Conservation (phyloP, 352 stramenopile genomes). For the Thalassiosira ordinaria region DNA sequence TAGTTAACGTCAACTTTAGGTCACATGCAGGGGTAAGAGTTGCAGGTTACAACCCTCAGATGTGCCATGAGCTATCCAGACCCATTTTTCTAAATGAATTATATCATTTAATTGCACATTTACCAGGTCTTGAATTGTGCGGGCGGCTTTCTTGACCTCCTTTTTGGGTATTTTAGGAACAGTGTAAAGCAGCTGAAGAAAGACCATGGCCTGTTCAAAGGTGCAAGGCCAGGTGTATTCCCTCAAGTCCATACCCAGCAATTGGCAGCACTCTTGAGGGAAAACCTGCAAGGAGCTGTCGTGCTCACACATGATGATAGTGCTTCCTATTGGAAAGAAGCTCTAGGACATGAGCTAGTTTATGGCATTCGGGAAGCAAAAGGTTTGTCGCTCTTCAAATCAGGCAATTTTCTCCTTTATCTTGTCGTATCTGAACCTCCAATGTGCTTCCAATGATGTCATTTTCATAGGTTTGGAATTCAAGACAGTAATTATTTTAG, state of each 20-base stretch:
- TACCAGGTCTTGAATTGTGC: slow-evolving; percentile 58
- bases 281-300: slow-evolving; percentile 54
- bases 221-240: slow-evolving; percentile 63
- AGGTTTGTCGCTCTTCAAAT: too few species aligned
- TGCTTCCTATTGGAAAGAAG: slow-evolving; percentile 36
- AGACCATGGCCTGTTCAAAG: slow-evolving; percentile 68
- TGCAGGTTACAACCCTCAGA: too few species aligned
- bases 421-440: too few species aligned
- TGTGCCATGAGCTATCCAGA: too few species aligned
- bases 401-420: too few species aligned
- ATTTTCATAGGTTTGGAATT: too few species aligned
- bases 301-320: slow-evolving; percentile 61
- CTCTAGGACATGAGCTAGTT: slow-evolving; percentile 39
- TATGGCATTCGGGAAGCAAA: slow-evolving; percentile 71
- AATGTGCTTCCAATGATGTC: too few species aligned
- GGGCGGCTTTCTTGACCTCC: slow-evolving; percentile 43
- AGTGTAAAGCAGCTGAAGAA: slow-evolving; percentile 58
- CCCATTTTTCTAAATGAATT: too few species aligned
- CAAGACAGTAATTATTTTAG: slow-evolving; percentile 69
- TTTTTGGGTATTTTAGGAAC: slow-evolving; percentile 66
- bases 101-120: too few species aligned
- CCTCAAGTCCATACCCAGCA: slow-evolving; percentile 37
- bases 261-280: slow-evolving; percentile 49
- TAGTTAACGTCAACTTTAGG: slow-evolving; percentile 66
- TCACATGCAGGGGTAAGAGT: slow-evolving; percentile 65